These are phyloP conservation scores for Naganishia onofrii DNA, from an alignment of 768 basidiomycete species.

Conservation along the genomic window DNA sequence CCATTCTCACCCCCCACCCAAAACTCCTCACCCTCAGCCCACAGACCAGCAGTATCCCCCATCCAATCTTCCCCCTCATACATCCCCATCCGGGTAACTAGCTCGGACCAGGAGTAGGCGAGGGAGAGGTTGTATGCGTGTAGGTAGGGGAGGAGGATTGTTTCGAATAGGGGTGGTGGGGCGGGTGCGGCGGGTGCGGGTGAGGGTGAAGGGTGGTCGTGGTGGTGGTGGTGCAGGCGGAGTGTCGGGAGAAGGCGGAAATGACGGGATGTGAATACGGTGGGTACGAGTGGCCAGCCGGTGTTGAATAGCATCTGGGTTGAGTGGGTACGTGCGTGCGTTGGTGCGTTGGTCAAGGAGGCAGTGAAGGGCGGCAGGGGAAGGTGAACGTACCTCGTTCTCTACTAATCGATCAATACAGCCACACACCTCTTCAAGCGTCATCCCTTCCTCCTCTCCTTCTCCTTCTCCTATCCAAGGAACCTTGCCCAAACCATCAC, in stretches of 20 bases:
- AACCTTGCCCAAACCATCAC: too few species aligned
- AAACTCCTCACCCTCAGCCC: slow-evolving; percentile 34
- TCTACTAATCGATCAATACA: slow-evolving; percentile 74
- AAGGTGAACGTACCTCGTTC: slow-evolving; percentile 64
- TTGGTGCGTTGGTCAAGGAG: too few species aligned
- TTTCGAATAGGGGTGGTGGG: slow-evolving; percentile 61
- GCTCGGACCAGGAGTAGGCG: slow-evolving; percentile 75
- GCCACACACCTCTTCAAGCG: slow-evolving; percentile 75
- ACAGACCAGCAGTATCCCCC: slow-evolving; percentile 31
- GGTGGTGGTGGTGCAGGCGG: background rate
- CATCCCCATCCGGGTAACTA: slow-evolving; percentile 62
- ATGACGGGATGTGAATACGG: slow-evolving; percentile 74
- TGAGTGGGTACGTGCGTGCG: too few species aligned
- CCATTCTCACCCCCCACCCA: too few species aligned
- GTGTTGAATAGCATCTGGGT: slow-evolving; percentile 79
- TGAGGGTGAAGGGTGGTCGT: too few species aligned
- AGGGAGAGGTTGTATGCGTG: slow-evolving; percentile 61
- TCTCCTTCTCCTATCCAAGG: background rate
- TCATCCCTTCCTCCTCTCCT: background rate
- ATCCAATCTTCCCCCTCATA: slow-evolving; percentile 60
- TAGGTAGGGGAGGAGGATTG: slow-evolving; percentile 15
- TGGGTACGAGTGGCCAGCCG: slow-evolving; percentile 80
- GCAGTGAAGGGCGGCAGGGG: background rate
- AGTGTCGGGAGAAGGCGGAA: slow-evolving; percentile 58
- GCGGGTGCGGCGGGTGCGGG: too few species aligned